Conservation (phyloP, 441 rosid genomes). For the Pelargonium cotyledonis region DNA sequence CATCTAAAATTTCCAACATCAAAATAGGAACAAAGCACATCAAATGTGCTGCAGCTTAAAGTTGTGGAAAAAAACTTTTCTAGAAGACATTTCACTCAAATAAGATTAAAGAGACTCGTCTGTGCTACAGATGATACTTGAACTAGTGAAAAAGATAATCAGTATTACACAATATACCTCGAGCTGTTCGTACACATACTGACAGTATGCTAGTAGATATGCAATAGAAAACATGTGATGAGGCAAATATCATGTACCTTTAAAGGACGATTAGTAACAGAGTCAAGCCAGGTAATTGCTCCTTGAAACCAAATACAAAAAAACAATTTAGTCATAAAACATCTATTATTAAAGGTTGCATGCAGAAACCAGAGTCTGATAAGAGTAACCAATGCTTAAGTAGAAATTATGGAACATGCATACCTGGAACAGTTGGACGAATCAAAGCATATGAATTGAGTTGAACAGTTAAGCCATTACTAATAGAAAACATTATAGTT, state of each 20-base stretch:
- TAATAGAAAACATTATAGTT: conserved; percentile 50
- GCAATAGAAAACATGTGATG: conserved; percentile 1
- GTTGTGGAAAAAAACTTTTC: neutral
- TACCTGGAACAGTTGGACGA: conserved; percentile 78
- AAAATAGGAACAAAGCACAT: neutral
- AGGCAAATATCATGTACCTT: conserved; percentile 41
- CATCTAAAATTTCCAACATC: neutral
- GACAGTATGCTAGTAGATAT: neutral
- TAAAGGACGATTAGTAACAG: conserved; percentile 78
- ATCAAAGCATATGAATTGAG: conserved; percentile 76
- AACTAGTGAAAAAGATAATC: neutral
- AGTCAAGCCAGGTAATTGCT: conserved; percentile 84
- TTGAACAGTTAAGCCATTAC: conserved; percentile 61
- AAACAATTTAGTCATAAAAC: conserved; percentile 11
- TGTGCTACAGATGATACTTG: neutral
- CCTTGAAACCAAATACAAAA: conserved; percentile 32
- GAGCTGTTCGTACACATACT: neutral
- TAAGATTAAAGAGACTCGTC: neutral
- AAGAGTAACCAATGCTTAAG: conserved; percentile 1
- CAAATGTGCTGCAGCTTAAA: neutral
- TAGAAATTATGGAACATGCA: neutral
- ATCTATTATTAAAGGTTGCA: conserved; percentile 8
- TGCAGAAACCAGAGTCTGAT: conserved; percentile 11
- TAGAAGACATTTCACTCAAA: neutral
- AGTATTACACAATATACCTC: neutral